Percentiles rank a stretch among this genome's conserved stretches.
Conservation (phyloP, 768 basidiomycete genomes). For the Baorangia bicolor region DNA sequence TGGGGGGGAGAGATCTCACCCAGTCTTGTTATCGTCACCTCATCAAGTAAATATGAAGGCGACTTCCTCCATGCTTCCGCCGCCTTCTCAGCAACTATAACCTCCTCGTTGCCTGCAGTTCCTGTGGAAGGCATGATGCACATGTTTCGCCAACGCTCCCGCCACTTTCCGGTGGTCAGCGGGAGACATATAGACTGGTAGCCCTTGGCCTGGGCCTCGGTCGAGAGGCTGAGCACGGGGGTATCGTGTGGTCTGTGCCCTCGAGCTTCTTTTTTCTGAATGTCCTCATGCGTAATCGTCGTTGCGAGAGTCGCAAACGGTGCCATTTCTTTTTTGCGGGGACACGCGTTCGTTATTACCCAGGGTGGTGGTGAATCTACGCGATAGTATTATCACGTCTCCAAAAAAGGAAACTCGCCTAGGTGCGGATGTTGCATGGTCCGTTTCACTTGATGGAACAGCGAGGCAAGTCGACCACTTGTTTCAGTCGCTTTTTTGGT, state of each 20-base stretch:
- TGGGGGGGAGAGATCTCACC: constrained; percentile 39
- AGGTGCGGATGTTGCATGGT: constrained; percentile 22
- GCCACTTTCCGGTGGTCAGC: constrained; percentile 89
- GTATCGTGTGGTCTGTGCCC: constrained; percentile 36
- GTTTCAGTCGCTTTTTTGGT: not conserved
- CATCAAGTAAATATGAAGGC: constrained; percentile 75
- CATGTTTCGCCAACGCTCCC: constrained; percentile 83
- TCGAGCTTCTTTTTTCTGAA: constrained; percentile 31
- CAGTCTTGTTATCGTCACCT: constrained; percentile 87
- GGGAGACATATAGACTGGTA: constrained; percentile 80
- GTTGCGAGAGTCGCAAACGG: constrained; percentile 30
- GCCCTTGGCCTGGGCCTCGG: constrained; percentile 58
- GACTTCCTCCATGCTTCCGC: constrained; percentile 88
- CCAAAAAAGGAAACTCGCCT: constrained; percentile 22
- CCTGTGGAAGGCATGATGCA: constrained; percentile 65
- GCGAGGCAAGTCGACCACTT: not conserved
- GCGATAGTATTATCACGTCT: not conserved
- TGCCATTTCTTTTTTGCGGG: constrained; percentile 20
- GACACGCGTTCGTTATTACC: constrained; percentile 13
- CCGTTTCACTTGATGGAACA: no score
- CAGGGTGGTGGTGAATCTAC: constrained; percentile 8
- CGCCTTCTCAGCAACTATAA: constrained; percentile 48
- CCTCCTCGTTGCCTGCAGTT: constrained; percentile 37
- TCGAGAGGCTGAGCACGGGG: constrained; percentile 49
- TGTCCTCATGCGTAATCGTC: constrained; percentile 37